Percentiles rank a stretch among this genome's conserved stretches.
These are phyloP conservation scores for Candida albicans DNA, from an alignment of 1,139 yeast species.

Conservation along the genomic window DNA sequence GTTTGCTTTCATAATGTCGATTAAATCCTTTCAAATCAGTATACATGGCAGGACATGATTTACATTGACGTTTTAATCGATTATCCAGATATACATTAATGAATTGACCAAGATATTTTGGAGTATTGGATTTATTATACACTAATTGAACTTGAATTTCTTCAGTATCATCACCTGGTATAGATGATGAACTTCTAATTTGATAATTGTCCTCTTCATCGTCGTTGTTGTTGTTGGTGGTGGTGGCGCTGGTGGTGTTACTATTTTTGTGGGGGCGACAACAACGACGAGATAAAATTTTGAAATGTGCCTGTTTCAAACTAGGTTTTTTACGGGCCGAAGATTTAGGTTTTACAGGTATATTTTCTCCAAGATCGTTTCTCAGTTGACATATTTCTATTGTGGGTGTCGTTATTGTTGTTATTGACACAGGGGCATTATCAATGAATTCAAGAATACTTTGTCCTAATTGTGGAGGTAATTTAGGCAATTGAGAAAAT, in stretches of 20 bases:
- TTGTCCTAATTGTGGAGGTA: neutral
- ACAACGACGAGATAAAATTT: no score
- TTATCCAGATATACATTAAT: conserved; percentile 12
- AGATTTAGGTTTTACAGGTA: neutral
- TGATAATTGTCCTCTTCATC: neutral
- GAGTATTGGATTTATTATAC: conserved; percentile 18
- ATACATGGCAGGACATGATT: conserved; percentile 13
- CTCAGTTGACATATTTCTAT: neutral
- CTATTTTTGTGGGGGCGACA: no score
- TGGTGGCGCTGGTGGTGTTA: no score
- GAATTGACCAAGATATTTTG: conserved; percentile 18
- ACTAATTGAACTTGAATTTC: conserved; percentile 11
- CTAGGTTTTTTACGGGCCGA: no score
- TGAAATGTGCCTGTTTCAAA: no score
- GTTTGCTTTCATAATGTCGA: conserved; percentile 18
- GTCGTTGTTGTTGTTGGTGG: neutral
- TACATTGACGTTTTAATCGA: conserved; percentile 18
- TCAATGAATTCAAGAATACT: conserved; percentile 1
- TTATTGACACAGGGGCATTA: neutral
- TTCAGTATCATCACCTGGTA: neutral
- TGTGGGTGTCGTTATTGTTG: neutral
- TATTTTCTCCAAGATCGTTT: neutral
- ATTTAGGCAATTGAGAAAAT: neutral
- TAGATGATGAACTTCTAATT: neutral
- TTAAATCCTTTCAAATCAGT: conserved; percentile 20